Evolutionary conservation across 441 rosid genomes (phyloP).

Genomic region (Gossypium laxum): DNA sequence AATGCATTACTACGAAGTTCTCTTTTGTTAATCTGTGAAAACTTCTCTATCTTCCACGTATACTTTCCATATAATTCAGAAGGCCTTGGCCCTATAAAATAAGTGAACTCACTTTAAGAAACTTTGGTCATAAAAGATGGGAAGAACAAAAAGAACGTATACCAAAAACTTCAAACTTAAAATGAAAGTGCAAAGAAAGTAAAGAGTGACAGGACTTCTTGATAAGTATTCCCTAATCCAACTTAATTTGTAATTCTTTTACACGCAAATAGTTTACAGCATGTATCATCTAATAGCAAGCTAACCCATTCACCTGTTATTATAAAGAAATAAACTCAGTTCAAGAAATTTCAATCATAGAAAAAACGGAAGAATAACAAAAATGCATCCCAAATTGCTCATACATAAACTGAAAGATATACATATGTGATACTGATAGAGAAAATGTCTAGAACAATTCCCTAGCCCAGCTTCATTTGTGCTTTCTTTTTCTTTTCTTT

Average conservation of each 20-base stretch:
- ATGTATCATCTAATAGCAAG: background rate
- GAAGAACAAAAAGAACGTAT: background rate
- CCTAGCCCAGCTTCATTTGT: background rate
- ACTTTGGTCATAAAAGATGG: background rate
- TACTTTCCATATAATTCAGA: constrained; percentile 62
- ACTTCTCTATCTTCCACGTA: constrained; percentile 87
- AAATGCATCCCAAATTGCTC: background rate
- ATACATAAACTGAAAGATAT: background rate
- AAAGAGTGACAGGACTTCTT: background rate
- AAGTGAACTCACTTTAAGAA: constrained; percentile 19
- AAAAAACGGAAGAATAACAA: background rate
- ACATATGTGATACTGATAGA: background rate
- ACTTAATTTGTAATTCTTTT: background rate
- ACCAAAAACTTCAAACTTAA: background rate
- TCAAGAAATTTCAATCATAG: constrained; percentile 6
- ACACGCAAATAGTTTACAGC: background rate
- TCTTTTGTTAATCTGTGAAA: constrained; percentile 70
- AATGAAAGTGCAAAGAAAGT: background rate
- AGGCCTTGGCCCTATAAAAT: constrained; percentile 55
- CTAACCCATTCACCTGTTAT: background rate
- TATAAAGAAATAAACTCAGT: constrained; percentile 3
- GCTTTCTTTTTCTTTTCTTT: background rate
- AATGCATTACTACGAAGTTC: constrained; percentile 67
- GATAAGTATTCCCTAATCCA: background rate
- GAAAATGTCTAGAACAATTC: background rate